Percentiles rank a stretch among this genome's conserved stretches.
Evolutionary conservation across 2,329 filamentous ascomycete genomes (phyloP).

Genomic region (Ilyonectria robusta): DNA sequence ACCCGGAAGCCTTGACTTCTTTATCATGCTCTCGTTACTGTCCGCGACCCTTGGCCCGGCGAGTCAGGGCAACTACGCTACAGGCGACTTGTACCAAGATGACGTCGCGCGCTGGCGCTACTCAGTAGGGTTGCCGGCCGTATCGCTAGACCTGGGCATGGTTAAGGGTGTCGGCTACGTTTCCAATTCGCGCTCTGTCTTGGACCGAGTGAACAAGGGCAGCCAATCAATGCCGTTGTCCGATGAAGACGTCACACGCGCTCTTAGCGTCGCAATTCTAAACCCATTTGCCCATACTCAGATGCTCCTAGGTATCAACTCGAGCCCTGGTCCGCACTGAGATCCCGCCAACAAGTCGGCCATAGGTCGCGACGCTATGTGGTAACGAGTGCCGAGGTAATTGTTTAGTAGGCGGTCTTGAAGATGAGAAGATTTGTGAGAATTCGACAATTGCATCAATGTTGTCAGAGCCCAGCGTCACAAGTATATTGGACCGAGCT

Average conservation of each 20-base stretch:
- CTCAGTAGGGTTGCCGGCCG: constrained; percentile 7
- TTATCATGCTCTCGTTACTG: constrained; percentile 55
- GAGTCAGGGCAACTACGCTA: constrained; percentile 58
- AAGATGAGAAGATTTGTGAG: too few species aligned
- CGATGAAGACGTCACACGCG: neutral
- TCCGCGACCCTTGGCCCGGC: constrained; percentile 52
- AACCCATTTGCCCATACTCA: neutral
- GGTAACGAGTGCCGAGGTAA: too few species aligned
- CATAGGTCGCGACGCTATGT: constrained; percentile 20
- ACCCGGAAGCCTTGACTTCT: constrained; percentile 53
- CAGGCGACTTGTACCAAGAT: constrained; percentile 52
- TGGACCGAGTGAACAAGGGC: too few species aligned
- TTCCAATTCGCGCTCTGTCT: neutral
- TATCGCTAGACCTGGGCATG: constrained; percentile 13
- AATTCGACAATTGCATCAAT: too few species aligned
- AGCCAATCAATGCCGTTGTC: neutral
- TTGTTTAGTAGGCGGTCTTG: too few species aligned
- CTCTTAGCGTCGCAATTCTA: too few species aligned
- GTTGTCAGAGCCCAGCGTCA: too few species aligned
- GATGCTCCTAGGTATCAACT: constrained; percentile 21
- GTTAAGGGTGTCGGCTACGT: constrained; percentile 3
- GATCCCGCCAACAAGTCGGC: constrained; percentile 10
- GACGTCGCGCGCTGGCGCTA: constrained; percentile 38
- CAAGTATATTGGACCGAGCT: too few species aligned
- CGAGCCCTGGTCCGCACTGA: constrained; percentile 26